These are phyloP conservation scores for Boletus rubroflammeus DNA, from an alignment of 768 basidiomycete species.

Conservation along the genomic window DNA sequence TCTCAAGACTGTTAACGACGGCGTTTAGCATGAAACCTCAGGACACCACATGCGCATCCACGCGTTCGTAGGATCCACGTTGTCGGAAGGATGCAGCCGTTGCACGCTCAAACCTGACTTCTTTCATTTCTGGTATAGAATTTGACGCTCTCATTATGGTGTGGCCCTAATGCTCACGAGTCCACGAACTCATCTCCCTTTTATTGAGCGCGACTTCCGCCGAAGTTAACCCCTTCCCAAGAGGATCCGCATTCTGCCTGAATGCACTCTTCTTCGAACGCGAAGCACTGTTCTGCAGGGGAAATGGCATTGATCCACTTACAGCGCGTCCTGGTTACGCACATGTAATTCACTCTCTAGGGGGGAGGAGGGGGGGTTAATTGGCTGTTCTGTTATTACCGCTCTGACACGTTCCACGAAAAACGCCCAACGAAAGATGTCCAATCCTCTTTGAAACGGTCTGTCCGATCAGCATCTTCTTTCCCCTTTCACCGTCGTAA, in stretches of 20 bases:
- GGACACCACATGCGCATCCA: slow-evolving; percentile 3
- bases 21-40: slow-evolving; percentile 13
- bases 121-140: slow-evolving; percentile 15
- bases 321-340: slow-evolving; percentile 3
- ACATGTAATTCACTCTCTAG: slow-evolving; percentile 1
- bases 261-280: slow-evolving; percentile 5
- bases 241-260: slow-evolving; percentile 17
- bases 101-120: slow-evolving; percentile 16
- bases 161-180: slow-evolving; percentile 4
- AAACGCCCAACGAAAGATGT: not conserved
- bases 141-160: not conserved
- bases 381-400: slow-evolving; percentile 15
- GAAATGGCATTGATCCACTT: slow-evolving; percentile 7
- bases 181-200: slow-evolving; percentile 2
- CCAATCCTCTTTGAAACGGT: not conserved
- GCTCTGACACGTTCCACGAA: slow-evolving; percentile 11
- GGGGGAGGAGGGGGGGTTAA: not conserved
- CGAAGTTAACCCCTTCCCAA: slow-evolving; percentile 16
- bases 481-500: not conserved
- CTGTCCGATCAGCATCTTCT: slow-evolving; percentile 3
- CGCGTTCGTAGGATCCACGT: slow-evolving; percentile 5
- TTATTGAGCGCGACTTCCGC: slow-evolving; percentile 1
- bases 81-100: slow-evolving; percentile 13
- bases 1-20: slow-evolving; percentile 11
- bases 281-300: slow-evolving; percentile 3